Evolutionary conservation across 192 early-diverging fungal species (phyloP).

Genomic region (Coemansia sp.): DNA sequence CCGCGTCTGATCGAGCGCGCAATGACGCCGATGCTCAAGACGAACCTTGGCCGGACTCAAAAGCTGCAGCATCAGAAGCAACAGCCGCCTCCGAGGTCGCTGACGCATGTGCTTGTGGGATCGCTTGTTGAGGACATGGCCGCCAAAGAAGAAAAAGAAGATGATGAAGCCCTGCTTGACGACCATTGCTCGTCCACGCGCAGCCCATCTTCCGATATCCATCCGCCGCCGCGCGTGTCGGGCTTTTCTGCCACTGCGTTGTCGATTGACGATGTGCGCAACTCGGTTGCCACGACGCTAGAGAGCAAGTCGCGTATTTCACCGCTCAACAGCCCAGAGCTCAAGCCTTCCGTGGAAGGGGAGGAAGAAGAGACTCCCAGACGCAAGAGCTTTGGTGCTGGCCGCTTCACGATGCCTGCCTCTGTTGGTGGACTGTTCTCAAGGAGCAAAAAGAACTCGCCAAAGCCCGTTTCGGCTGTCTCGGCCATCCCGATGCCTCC

Average conservation of each 20-base stretch:
- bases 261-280: no score
- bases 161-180: background rate
- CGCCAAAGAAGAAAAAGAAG: no score
- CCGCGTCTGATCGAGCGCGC: conserved; percentile 53
- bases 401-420: conserved; percentile 16
- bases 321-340: conserved; percentile 35
- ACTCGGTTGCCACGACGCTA: background rate
- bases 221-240: background rate
- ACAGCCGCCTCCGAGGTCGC: background rate
- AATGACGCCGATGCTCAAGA: conserved; percentile 58
- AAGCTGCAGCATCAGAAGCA: conserved; percentile 1
- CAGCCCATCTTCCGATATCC: background rate
- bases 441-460: conserved; percentile 14
- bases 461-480: conserved; percentile 8
- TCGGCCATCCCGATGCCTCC: conserved; percentile 45
- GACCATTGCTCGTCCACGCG: background rate
- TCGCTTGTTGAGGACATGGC: background rate
- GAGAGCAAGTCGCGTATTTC: conserved; percentile 28
- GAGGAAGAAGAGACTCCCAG: background rate
- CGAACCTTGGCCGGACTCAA: conserved; percentile 18
- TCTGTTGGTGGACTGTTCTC: conserved; percentile 15
- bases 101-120: conserved; percentile 9
- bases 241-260: background rate
- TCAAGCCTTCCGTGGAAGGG: background rate
- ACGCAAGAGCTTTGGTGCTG: conserved; percentile 16